Percentiles rank a stretch among this genome's conserved stretches.
phyloP scores from a whole-genome alignment of 768 basidiomycete genomes.

The Tricholoma terreum region DNA sequence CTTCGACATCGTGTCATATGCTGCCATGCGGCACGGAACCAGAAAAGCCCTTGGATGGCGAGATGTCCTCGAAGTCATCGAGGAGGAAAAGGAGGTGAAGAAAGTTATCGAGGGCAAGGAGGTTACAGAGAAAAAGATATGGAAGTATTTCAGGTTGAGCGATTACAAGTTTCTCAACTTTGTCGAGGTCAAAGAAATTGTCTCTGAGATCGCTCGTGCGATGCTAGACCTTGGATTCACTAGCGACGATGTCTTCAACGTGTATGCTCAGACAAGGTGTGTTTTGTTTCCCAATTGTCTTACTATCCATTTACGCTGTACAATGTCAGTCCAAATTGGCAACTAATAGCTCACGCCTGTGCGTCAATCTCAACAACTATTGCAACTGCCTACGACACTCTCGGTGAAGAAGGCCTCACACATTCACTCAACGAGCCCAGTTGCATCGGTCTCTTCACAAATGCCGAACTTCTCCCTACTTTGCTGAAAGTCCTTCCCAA shows the following conservation, averaged over 20 bases:
- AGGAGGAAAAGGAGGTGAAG: constrained; percentile 88
- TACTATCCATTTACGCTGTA: constrained; percentile 7
- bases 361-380: constrained; percentile 74
- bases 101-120: constrained; percentile 83
- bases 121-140: constrained; percentile 84
- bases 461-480: constrained; percentile 83
- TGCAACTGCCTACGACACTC: constrained; percentile 95
- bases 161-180: constrained; percentile 83
- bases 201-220: constrained; percentile 66
- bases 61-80: constrained; percentile 63
- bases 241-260: constrained; percentile 78
- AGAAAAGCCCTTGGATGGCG: constrained; percentile 81
- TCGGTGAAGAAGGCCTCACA: constrained; percentile 82
- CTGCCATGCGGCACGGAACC: constrained; percentile 69
- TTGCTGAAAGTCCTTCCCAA: constrained; percentile 68
- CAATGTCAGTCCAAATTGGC: constrained; percentile 71
- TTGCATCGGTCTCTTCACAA: constrained; percentile 85
- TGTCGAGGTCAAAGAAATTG: constrained; percentile 62
- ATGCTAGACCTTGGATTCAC: constrained; percentile 68
- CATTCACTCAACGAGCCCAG: constrained; percentile 87
- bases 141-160: constrained; percentile 93
- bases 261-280: constrained; percentile 86
- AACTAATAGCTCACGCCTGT: constrained; percentile 82
- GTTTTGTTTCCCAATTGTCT: constrained; percentile 5
- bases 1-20: constrained; percentile 73